Evolutionary conservation across 2,329 filamentous ascomycete species (phyloP).

Genomic region (Botryotinia convoluta): DNA sequence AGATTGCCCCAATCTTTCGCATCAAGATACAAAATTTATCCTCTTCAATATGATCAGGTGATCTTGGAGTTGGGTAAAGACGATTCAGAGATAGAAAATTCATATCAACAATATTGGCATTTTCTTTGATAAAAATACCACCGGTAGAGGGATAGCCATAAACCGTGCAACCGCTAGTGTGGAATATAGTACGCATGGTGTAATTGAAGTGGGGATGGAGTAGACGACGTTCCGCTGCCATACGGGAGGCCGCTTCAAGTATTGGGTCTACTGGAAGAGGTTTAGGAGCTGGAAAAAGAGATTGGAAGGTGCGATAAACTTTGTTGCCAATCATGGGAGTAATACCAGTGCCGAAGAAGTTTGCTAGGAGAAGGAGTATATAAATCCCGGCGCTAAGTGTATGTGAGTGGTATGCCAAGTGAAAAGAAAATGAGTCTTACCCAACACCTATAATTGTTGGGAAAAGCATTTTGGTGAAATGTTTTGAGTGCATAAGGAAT

Average conservation of each 20-base stretch:
- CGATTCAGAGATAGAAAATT: not conserved
- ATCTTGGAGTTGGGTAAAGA: not conserved
- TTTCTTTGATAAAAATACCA: not conserved
- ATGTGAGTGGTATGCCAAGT: not conserved
- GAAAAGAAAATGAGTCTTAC: not conserved
- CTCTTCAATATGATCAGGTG: not conserved
- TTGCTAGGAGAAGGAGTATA: not conserved
- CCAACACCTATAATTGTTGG: not conserved
- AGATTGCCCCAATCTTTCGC: not conserved
- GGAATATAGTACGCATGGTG: slow-evolving; percentile 2
- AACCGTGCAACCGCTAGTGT: not conserved
- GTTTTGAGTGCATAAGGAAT: not conserved
- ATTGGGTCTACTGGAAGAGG: not conserved
- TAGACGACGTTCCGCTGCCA: not conserved
- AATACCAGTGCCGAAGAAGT: not conserved
- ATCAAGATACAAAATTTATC: not conserved
- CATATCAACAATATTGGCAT: not conserved
- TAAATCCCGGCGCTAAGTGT: not conserved
- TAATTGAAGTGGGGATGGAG: not conserved
- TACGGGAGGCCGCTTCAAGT: not conserved
- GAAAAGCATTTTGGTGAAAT: not conserved
- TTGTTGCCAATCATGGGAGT: not conserved
- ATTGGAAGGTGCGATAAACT: not conserved
- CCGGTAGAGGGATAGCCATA: slow-evolving; percentile 1
- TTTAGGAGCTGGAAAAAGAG: not conserved